These are phyloP conservation scores for Aspergillus aculeatus DNA, from an alignment of 2,329 filamentous ascomycete species.

Conservation along the genomic window DNA sequence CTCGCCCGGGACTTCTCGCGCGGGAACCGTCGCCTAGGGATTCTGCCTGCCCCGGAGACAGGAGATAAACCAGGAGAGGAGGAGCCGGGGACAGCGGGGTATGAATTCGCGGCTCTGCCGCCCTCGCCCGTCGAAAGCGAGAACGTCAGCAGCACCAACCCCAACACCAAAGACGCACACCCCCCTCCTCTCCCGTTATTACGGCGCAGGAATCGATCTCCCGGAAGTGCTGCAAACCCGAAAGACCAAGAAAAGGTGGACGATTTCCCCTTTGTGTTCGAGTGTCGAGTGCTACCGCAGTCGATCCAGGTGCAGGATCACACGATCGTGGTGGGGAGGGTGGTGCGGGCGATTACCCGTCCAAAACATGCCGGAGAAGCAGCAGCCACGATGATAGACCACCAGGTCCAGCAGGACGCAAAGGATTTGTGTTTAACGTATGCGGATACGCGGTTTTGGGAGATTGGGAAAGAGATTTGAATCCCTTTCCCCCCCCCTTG, in stretches of 20 bases:
- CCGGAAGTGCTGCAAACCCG: no score
- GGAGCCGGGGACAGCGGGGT: conserved; percentile 8
- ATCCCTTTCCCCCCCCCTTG: no score
- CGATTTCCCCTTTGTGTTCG: conserved; percentile 42
- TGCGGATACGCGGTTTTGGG: conserved; percentile 45
- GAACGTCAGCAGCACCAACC: no score
- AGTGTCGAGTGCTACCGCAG: conserved; percentile 39
- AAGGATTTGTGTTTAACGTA: conserved; percentile 41
- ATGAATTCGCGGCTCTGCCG: conserved; percentile 23
- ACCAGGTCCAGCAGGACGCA: background rate
- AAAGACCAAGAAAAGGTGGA: no score
- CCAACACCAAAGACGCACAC: background rate
- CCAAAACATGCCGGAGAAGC: background rate
- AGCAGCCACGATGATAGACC: background rate
- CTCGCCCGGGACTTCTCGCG: conserved; percentile 42
- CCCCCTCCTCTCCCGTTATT: conserved; percentile 30
- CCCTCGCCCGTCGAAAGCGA: no score
- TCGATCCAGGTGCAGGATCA: conserved; percentile 41
- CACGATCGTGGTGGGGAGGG: conserved; percentile 40
- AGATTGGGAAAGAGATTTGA: conserved; percentile 38
- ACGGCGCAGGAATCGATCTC: conserved; percentile 11
- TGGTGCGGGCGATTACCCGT: conserved; percentile 31
- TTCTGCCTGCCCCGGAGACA: no score
- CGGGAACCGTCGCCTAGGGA: conserved; percentile 38
- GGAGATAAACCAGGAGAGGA: conserved; percentile 12